Base-by-base conservation (phyloP, 1,284 basidiomycete species). In the Pseudozyma tsukubaensis region DNA sequence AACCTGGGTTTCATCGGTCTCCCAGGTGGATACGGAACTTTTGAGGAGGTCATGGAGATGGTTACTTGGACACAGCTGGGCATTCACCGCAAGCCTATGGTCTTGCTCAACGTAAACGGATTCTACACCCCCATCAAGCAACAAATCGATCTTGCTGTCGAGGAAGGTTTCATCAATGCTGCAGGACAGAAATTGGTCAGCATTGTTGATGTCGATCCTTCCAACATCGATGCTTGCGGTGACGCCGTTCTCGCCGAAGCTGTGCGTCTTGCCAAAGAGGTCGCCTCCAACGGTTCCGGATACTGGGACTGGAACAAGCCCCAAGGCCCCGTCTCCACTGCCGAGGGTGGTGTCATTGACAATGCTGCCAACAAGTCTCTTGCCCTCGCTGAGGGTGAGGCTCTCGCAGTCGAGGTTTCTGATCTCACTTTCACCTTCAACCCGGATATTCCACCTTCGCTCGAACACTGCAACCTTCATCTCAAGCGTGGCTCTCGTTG, bases 21-120 rank as follows among this genome's bases (percentile, higher is more conserved):
- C 12, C 94, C 94, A 6, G 94, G 94, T 37, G 94, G 94, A 0
- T 95, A 90, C 80, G 94, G 94, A 16, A 96, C 94, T 0, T 93
- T 93, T 75, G 94, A 97, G 84, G 94, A 97, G 56, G 87, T 94
- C 24, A 85, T 97, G 51, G 94, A 97, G 85, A 94, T 93, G 73
- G 89, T 91, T 42, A 95, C 94, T 3, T 97, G 94, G 94, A 91
- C 90, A 10, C 92, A 95, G 83, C 86, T 97, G 16, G 92, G 92
- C 19, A 94, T 97, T 63, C 94, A 96, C 83, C 87, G 88, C 54
- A 94, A 94, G 86, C 92, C 94, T 14, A 90, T 95, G 58, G 86
- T 96, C 35, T 86, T 96, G 47, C 79, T 95, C 48, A 95, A 97
- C 82, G 91, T 95, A 39, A 88, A 89, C 50, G 89, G 88, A 0